phyloP scores from a whole-genome alignment of 2,329 filamentous ascomycete species.

The Acrocalymma vagum region DNA sequence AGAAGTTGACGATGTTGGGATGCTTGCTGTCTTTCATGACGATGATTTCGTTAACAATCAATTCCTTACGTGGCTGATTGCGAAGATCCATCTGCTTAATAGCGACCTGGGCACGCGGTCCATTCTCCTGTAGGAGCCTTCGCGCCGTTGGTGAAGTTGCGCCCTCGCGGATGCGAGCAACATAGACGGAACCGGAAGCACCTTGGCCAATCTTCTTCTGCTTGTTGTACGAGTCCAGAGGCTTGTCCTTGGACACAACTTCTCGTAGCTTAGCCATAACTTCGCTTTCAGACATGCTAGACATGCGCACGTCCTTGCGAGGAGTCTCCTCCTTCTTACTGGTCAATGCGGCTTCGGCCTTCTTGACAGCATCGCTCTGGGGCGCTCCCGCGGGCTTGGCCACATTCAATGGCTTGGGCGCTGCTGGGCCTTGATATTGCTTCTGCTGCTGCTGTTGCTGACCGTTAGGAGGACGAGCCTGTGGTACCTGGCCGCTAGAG shows the following conservation, averaged over 20 bases:
- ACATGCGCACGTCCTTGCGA: slow-evolving; percentile 96
- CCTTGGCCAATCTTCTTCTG: slow-evolving; percentile 99
- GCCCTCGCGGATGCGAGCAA: slow-evolving; percentile 91
- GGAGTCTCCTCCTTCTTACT: slow-evolving; percentile 76
- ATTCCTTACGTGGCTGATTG: slow-evolving; percentile 94
- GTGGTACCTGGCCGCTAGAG: slow-evolving; percentile 49
- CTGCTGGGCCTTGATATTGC: slow-evolving; percentile 53
- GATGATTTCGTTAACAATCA: slow-evolving; percentile 99
- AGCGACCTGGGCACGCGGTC: slow-evolving; percentile 85
- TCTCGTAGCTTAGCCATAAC: slow-evolving; percentile 96
- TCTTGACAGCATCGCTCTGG: slow-evolving; percentile 77
- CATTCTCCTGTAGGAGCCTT: slow-evolving; percentile 80
- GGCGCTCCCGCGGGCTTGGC: slow-evolving; percentile 58
- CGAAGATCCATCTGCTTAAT: slow-evolving; percentile 99
- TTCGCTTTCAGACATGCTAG: slow-evolving; percentile 95
- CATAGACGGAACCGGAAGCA: slow-evolving; percentile 96
- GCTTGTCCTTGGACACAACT: slow-evolving; percentile 94
- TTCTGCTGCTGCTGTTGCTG: slow-evolving; percentile 44
- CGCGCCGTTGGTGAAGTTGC: slow-evolving; percentile 83
- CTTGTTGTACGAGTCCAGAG: slow-evolving; percentile 95
- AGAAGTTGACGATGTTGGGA: slow-evolving; percentile 98
- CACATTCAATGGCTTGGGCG: slow-evolving; percentile 65
- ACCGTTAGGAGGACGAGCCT: slow-evolving; percentile 54
- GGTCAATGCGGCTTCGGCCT: slow-evolving; percentile 87
- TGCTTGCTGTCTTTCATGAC: slow-evolving; percentile 99